phyloP scores from a whole-genome alignment of 163 green algal genomes.

The Scenedesmus sp. region DNA sequence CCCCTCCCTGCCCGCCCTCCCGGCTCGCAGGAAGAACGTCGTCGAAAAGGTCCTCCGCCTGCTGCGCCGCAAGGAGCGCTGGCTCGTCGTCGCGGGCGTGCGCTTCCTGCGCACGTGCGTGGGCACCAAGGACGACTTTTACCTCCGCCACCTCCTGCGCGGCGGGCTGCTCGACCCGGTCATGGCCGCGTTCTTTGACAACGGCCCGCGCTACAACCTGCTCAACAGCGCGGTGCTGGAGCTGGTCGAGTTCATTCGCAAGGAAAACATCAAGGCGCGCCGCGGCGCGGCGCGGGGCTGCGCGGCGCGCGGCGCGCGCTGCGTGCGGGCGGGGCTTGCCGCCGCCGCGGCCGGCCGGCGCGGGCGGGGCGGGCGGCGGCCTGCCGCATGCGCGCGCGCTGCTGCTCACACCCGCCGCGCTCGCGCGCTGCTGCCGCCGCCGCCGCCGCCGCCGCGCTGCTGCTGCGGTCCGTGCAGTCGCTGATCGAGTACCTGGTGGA shows the following conservation, averaged over 20 bases:
- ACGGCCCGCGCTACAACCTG: conserved; percentile 94
- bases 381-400: not conserved
- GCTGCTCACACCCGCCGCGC: not conserved
- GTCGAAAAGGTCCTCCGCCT: conserved; percentile 87
- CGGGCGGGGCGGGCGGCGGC: conserved; percentile 66
- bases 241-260: conserved; percentile 91
- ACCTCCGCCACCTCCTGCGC: conserved; percentile 82
- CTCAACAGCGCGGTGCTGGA: conserved; percentile 94
- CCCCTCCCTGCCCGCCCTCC: too few species aligned
- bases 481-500: conserved; percentile 74
- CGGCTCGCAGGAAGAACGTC: conserved; percentile 60
- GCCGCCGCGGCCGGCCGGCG: conserved; percentile 49
- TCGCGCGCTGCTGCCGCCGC: not conserved
- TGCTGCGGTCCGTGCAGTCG: not conserved
- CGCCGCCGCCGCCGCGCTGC: not conserved
- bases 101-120: conserved; percentile 93
- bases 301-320: not conserved
- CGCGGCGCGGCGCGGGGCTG: not conserved
- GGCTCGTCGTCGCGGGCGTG: conserved; percentile 84
- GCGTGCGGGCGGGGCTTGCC: not conserved
- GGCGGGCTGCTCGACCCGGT: conserved; percentile 88
- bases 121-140: conserved; percentile 92
- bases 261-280: conserved; percentile 72
- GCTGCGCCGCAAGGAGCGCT: conserved; percentile 82
- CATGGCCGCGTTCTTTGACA: conserved; percentile 82